phyloP scores from a whole-genome alignment of 768 basidiomycete species.

The Trichaptum fuscoviolaceum region DNA sequence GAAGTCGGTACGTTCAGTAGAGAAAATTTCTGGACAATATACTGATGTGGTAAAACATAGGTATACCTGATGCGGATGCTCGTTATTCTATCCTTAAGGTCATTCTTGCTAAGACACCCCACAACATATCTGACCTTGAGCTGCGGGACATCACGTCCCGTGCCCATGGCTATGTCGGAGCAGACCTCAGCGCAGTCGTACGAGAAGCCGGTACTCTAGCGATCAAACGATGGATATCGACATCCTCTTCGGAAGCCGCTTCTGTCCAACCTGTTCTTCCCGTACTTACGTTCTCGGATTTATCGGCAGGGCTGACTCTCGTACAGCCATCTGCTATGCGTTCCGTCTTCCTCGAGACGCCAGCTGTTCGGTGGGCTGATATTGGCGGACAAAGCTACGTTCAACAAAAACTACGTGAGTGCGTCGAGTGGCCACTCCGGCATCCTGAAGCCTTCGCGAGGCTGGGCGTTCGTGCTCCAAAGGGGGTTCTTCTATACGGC shows the following conservation, averaged over 20 bases:
- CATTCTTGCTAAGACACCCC: slow-evolving; percentile 74
- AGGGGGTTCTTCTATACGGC: slow-evolving; percentile 88
- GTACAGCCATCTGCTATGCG: slow-evolving; percentile 94
- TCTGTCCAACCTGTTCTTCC: slow-evolving; percentile 13
- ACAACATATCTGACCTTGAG: slow-evolving; percentile 54
- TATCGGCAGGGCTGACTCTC: slow-evolving; percentile 63
- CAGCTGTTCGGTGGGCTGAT: slow-evolving; percentile 77
- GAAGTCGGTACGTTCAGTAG: slow-evolving; percentile 66
- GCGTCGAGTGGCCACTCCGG: slow-evolving; percentile 91
- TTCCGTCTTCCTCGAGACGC: slow-evolving; percentile 84
- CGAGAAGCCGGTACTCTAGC: slow-evolving; percentile 90
- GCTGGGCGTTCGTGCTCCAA: slow-evolving; percentile 82
- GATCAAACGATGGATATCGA: slow-evolving; percentile 67
- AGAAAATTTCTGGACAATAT: not conserved
- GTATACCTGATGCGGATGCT: slow-evolving; percentile 83
- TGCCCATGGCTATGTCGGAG: slow-evolving; percentile 96
- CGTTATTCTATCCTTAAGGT: slow-evolving; percentile 85
- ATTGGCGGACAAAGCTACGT: slow-evolving; percentile 82
- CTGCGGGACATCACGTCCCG: slow-evolving; percentile 64
- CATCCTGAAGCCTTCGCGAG: slow-evolving; percentile 84
- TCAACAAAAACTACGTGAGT: slow-evolving; percentile 84
- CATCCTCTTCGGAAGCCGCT: slow-evolving; percentile 7
- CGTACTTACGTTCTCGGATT: slow-evolving; percentile 51
- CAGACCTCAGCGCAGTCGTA: slow-evolving; percentile 87
- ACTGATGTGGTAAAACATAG: slow-evolving; percentile 32